Percentiles rank a stretch among this genome's conserved stretches.
Evolutionary conservation across 2,329 filamentous ascomycete species (phyloP).

Genomic region (Trichoderma gracile): DNA sequence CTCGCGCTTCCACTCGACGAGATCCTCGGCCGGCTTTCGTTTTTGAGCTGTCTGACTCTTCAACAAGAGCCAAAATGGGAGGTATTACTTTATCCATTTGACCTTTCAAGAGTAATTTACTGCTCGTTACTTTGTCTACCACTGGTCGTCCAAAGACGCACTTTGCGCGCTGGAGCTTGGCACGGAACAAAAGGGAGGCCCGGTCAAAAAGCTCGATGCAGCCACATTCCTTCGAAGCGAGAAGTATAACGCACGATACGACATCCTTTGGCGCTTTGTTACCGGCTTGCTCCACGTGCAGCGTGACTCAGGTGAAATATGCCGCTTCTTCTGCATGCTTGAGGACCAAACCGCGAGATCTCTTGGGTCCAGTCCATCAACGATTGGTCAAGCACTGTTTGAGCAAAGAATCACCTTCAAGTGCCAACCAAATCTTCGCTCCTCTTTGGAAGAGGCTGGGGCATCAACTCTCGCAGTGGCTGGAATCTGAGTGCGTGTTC

Average conservation of each 20-base stretch:
- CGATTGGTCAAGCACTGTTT: conserved; percentile 1
- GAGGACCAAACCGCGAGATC: neutral
- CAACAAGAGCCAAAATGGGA: conserved; percentile 27
- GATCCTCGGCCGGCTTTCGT: neutral
- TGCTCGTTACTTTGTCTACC: conserved; percentile 1
- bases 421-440: neutral
- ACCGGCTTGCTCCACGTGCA: neutral
- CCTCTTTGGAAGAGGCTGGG: neutral
- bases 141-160: neutral
- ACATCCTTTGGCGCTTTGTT: conserved; percentile 17
- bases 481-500: neutral
- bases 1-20: neutral
- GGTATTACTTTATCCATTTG: conserved; percentile 45
- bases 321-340: neutral
- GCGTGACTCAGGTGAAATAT: neutral
- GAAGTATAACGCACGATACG: conserved; percentile 12
- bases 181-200: no score
- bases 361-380: conserved; percentile 1
- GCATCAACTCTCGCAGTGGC: neutral
- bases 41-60: conserved; percentile 13
- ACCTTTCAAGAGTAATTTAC: conserved; percentile 48
- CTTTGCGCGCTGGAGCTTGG: neutral
- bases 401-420: neutral
- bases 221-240: neutral
- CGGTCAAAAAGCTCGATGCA: neutral